Evolutionary conservation across 2,329 filamentous ascomycete species (phyloP).

Genomic region (Penicillium sp.): DNA sequence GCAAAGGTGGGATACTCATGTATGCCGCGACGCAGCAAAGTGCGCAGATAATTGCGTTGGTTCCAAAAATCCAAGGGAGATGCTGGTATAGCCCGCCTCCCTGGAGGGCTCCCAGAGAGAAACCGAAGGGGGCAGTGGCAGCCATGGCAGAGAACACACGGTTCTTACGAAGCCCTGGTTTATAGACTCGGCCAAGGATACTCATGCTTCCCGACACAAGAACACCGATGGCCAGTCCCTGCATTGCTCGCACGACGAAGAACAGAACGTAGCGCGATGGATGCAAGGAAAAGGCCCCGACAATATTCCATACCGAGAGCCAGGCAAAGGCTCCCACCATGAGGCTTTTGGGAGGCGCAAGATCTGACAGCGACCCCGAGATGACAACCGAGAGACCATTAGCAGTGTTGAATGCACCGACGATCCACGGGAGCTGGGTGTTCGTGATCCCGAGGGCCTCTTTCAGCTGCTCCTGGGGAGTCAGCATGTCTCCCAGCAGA

Average conservation of each 20-base stretch:
- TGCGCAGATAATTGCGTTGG: slow-evolving; percentile 42
- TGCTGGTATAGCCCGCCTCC: slow-evolving; percentile 42
- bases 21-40: slow-evolving; percentile 40
- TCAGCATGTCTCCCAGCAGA: slow-evolving; percentile 43
- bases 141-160: slow-evolving; percentile 52
- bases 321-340: slow-evolving; percentile 46
- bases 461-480: slow-evolving; percentile 40
- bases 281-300: slow-evolving; percentile 38
- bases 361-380: slow-evolving; percentile 39
- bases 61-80: slow-evolving; percentile 47
- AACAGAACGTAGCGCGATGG: slow-evolving; percentile 37
- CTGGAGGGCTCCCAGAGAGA: slow-evolving; percentile 44
- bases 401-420: slow-evolving; percentile 44
- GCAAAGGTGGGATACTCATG: slow-evolving; percentile 41
- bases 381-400: slow-evolving; percentile 45
- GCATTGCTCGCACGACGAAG: slow-evolving; percentile 41
- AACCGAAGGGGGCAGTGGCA: slow-evolving; percentile 48
- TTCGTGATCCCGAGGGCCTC: slow-evolving; percentile 40
- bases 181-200: slow-evolving; percentile 48
- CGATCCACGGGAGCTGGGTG: slow-evolving; percentile 44
- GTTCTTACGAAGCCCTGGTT: slow-evolving; percentile 46
- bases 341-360: slow-evolving; percentile 41
- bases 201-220: slow-evolving; percentile 51
- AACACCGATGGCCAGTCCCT: slow-evolving; percentile 51
- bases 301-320: slow-evolving; percentile 43